These are phyloP conservation scores for Colletotrichum cuscutae DNA, from an alignment of 2,329 filamentous ascomycete genomes.

Conservation along the genomic window DNA sequence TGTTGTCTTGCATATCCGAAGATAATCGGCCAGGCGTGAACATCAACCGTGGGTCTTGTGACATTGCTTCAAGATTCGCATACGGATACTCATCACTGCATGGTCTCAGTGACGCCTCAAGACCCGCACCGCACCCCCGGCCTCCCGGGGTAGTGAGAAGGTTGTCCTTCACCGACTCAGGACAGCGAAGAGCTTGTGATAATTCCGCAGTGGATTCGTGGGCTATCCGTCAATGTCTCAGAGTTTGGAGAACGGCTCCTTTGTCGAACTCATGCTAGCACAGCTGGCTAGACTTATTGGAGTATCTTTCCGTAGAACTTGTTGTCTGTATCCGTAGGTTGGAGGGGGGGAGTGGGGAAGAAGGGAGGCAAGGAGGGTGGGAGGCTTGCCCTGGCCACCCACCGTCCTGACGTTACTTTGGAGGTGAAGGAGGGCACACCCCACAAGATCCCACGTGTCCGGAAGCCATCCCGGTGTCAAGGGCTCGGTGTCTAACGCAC, in stretches of 20 bases:
- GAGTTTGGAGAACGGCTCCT: slow-evolving; percentile 7
- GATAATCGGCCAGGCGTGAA: not conserved
- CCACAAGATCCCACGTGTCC: slow-evolving; percentile 31
- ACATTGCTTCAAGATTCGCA: not conserved
- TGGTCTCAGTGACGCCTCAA: not conserved
- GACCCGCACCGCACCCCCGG: slow-evolving; percentile 9
- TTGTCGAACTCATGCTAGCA: slow-evolving; percentile 9
- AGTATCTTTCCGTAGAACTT: not conserved
- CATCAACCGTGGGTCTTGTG: not conserved
- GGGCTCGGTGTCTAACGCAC: not conserved
- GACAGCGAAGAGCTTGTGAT: not conserved
- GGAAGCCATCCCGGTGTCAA: slow-evolving; percentile 24
- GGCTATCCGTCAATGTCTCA: slow-evolving; percentile 25
- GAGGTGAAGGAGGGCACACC: slow-evolving; percentile 23
- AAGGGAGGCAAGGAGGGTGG: not conserved
- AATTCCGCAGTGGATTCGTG: slow-evolving; percentile 15
- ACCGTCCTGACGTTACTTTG: slow-evolving; percentile 17
- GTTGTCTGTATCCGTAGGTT: not conserved
- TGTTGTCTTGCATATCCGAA: not conserved
- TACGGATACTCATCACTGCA: not conserved
- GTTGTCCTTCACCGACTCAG: slow-evolving; percentile 4
- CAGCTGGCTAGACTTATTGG: slow-evolving; percentile 7
- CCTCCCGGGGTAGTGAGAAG: slow-evolving; percentile 6
- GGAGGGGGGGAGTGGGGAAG: not conserved
- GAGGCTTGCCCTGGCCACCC: not conserved